phyloP scores from a whole-genome alignment of 1,139 yeast genomes.

The Kodamaea fungicola region DNA sequence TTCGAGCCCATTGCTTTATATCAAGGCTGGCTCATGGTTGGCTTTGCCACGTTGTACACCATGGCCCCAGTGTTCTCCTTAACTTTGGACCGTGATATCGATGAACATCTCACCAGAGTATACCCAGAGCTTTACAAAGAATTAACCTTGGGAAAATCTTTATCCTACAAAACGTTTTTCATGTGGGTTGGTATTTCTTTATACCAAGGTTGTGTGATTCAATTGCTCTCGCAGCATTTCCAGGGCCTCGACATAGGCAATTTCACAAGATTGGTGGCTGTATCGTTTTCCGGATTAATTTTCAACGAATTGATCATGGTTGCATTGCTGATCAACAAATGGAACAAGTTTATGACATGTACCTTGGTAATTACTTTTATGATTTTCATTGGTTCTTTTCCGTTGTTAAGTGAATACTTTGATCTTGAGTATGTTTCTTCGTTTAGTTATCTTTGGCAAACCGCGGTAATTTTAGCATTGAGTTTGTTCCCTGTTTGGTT shows the following conservation, averaged over 20 bases:
- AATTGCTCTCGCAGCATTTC: conserved; percentile 72
- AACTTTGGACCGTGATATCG: conserved; percentile 88
- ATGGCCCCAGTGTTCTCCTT: conserved; percentile 98
- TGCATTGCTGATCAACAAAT: conserved; percentile 82
- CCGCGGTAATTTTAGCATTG: conserved; percentile 57
- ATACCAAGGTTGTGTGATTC: conserved; percentile 83
- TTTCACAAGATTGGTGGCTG: conserved; percentile 76
- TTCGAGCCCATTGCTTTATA: conserved; percentile 93
- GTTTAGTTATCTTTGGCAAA: conserved; percentile 66
- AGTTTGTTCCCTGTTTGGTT: conserved; percentile 91
- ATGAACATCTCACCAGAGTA: conserved; percentile 79
- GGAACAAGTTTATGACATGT: conserved; percentile 77
- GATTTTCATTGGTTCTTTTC: conserved; percentile 70
- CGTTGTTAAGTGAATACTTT: conserved; percentile 81
- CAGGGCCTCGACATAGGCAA: conserved; percentile 54
- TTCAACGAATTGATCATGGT: conserved; percentile 92
- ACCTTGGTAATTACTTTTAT: conserved; percentile 69
- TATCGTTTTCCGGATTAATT: conserved; percentile 76
- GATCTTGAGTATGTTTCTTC: conserved; percentile 63
- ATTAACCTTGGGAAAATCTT: conserved; percentile 79
- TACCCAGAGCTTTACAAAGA: conserved; percentile 96
- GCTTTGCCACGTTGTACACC: conserved; percentile 93
- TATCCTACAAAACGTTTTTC: conserved; percentile 83
- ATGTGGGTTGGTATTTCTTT: conserved; percentile 87
- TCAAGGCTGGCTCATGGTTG: conserved; percentile 98